Percentiles rank a stretch among this genome's conserved stretches.
These are phyloP conservation scores for Detonula confervacea DNA, from an alignment of 352 stramenopile species.

Conservation along the genomic window DNA sequence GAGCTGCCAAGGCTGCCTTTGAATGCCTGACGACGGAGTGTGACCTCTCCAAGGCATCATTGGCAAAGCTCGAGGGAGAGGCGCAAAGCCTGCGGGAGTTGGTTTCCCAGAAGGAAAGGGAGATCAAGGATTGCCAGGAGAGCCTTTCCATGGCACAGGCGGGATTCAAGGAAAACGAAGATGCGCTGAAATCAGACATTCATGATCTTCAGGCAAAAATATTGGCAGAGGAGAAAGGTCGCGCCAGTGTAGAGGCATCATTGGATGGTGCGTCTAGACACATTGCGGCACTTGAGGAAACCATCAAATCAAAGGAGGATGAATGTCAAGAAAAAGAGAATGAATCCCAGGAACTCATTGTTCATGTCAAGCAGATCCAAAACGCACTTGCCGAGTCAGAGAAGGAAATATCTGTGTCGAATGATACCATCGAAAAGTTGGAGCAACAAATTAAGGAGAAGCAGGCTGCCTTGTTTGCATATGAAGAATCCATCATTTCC, in stretches of 20 bases:
- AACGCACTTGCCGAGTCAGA: constrained; percentile 34
- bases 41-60: constrained; percentile 24
- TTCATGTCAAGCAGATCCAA: constrained; percentile 43
- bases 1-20: constrained; percentile 45
- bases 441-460: constrained; percentile 38
- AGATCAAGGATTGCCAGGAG: constrained; percentile 33
- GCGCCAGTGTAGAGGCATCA: constrained; percentile 21
- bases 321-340: constrained; percentile 46
- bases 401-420: constrained; percentile 26
- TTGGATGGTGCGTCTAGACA: constrained; percentile 39
- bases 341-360: constrained; percentile 46
- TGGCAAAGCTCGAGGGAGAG: constrained; percentile 43
- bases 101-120: constrained; percentile 35
- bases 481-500: constrained; percentile 48
- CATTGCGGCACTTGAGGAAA: constrained; percentile 31
- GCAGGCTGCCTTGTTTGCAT: constrained; percentile 34
- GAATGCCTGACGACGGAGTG: constrained; percentile 43
- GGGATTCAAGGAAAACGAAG: constrained; percentile 22
- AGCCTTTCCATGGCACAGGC: constrained; percentile 30
- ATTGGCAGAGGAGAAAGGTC: constrained; percentile 14
- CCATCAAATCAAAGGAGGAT: constrained; percentile 28
- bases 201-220: constrained; percentile 33
- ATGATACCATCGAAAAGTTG: constrained; percentile 39
- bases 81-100: constrained; percentile 11
- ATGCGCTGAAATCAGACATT: constrained; percentile 7